A percentile compares a stretch with the other conserved stretches of the same genome.
Conservation (phyloP, 176 grass and related monocot genomes). For the Avena insularis region DNA sequence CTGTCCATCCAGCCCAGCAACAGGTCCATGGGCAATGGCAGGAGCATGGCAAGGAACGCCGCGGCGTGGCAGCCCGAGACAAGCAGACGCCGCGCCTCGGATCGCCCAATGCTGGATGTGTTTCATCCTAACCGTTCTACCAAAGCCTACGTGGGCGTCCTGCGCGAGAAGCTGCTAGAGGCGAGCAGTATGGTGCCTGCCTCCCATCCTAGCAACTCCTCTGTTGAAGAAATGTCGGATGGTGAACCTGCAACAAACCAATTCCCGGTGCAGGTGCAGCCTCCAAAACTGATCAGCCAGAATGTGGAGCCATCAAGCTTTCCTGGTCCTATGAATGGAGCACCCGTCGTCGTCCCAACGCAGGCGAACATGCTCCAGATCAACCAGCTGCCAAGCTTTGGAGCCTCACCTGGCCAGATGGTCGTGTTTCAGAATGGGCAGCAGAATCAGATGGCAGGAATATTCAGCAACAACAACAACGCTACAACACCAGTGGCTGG, state of each 20-base stretch:
- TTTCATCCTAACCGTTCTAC: no score
- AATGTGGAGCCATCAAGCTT: background rate
- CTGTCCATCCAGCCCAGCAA: background rate
- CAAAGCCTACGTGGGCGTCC: no score
- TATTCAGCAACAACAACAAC: background rate
- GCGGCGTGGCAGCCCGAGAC: no score
- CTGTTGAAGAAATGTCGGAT: slow-evolving; percentile 4
- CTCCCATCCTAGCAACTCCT: background rate
- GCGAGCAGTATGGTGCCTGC: background rate
- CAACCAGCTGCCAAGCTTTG: slow-evolving; percentile 2
- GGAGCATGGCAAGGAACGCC: no score
- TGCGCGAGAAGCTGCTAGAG: background rate
- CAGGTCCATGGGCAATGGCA: no score
- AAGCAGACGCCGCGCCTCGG: no score
- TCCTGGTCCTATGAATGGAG: slow-evolving; percentile 8
- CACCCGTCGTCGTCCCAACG: background rate
- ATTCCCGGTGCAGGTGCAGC: background rate
- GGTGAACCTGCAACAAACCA: background rate
- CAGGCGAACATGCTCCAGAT: background rate
- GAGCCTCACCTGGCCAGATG: background rate
- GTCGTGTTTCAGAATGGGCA: slow-evolving; percentile 21
- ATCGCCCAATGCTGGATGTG: no score
- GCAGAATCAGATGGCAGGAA: slow-evolving; percentile 1
- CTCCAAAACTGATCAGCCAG: background rate
- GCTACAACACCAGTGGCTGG: background rate